Base-by-base conservation (phyloP, 768 basidiomycete species). In the Nidularia pulvinata region DNA sequence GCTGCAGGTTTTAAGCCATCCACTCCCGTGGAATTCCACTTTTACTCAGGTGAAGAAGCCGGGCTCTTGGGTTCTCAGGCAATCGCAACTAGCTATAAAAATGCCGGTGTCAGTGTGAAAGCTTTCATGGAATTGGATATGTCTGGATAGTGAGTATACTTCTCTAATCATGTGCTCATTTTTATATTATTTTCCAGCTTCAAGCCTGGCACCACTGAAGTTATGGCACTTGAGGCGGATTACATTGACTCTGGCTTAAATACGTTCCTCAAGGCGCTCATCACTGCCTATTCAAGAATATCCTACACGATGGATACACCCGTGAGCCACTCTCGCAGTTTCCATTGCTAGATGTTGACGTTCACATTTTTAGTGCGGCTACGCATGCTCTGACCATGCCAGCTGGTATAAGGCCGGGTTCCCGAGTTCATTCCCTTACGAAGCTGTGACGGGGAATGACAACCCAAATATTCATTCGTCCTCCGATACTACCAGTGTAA, bases 21-120 rank as follows among this genome's bases (percentile, higher is more conserved):
- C 10, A 69, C 65, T 6, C 70, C 76, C 2, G 70, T 80, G 34
- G 76, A 79, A 57, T 78, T 78, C 65, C 76, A 78, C 54, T 79
- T 74, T 73, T 80, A 77, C 58, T 66, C 75, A 33, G 76, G 68
- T 25, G 77, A 79, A 56, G 76, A 77, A 52, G 76, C 63, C 43
- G 79, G 78, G 13, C 67, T 76, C 4, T 64, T 78, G 6, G 83
- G 83, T 19, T 78, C 78, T 36, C 80, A 82, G 55, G 83, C 81
- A 6, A 72, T 86, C 53, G 82, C 79, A 4, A 72, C 73, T 33
- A 66, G 63, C 30, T 84, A 84, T 66, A 77, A 78, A 60, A 72
- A 65, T 46, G 59, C 69, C 14, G 76, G 75, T 4, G 67, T 69
- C 45, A 65, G 72, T 22, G 76, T 84, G 25, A 75, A 74, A 33